Percentiles rank a stretch among this genome's conserved stretches.
These are phyloP conservation scores for Syncephalastrum contaminatum DNA, from an alignment of 371 early-diverging fungal species.

Conservation along the genomic window DNA sequence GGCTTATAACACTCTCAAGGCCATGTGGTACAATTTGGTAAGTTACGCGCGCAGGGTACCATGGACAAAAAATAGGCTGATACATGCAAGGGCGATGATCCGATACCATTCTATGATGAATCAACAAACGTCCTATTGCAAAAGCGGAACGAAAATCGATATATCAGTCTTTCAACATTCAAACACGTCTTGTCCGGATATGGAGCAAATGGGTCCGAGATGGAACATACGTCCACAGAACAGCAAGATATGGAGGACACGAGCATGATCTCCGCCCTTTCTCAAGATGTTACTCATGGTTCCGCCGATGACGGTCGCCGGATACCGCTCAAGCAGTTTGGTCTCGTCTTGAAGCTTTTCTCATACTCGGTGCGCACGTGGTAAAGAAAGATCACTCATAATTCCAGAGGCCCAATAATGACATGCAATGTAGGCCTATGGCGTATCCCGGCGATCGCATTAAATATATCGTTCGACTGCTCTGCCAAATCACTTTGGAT, in stretches of 20 bases:
- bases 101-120: no score
- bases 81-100: slow-evolving; percentile 2
- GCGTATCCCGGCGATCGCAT: slow-evolving; percentile 26
- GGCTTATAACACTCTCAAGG: slow-evolving; percentile 27
- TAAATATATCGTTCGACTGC: slow-evolving; percentile 19
- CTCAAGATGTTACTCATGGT: no score
- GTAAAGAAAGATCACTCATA: slow-evolving; percentile 5
- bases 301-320: background rate
- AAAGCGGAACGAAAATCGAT: slow-evolving; percentile 8
- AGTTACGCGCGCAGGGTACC: background rate
- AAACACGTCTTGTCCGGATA: slow-evolving; percentile 12
- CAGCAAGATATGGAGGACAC: no score
- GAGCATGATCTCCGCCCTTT: no score
- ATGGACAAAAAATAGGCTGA: no score
- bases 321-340: slow-evolving; percentile 30
- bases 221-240: slow-evolving; percentile 1
- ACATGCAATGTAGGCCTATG: slow-evolving; percentile 14
- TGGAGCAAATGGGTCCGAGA: slow-evolving; percentile 14
- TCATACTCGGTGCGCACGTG: slow-evolving; percentile 32
- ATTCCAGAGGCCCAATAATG: background rate
- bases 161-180: slow-evolving; percentile 14
- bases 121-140: background rate
- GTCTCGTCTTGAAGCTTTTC: slow-evolving; percentile 29
- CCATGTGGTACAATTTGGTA: slow-evolving; percentile 30
- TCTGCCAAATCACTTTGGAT: slow-evolving; percentile 35